Evolutionary conservation across 768 basidiomycete genomes (phyloP), one percentile per base, ranked within the genome.

Genomic region (Trametes sanguinea): DNA sequence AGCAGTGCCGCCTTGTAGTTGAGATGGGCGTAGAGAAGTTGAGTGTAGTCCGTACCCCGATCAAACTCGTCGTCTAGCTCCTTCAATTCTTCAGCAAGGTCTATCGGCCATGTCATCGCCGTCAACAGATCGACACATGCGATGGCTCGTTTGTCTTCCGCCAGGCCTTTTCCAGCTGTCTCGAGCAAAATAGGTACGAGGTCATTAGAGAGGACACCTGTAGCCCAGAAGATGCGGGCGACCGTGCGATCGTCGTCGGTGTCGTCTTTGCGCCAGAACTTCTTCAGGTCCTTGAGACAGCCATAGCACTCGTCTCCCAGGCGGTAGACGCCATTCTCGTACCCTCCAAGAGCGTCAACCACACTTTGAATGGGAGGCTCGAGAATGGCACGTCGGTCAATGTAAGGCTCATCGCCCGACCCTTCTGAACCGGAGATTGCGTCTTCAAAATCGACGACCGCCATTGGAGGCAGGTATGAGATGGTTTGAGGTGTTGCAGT

Each of bases 51-150:
- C 14, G 92, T 85, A 16, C 88, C 85, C 62, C 83, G 85, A 74
- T 92, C 91, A 17, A 85, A 67, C 42, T 89, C 91, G 46, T 94
- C 91, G 71, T 90, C 88, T 56, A 98, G 85, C 70, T 98, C 97
- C 68, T 90, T 91, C 65, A 99, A 80, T 75, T 98, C 97, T 69
- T 93, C 91, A 0, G 94, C 91, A 64, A 98, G 80, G 74, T 98
- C 93, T 56, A 99, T 96, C 0, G 97, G 97, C 97, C 97, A 99
- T 1, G 96, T 98, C 92, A 99, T 92, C 0, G 95, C 95, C 0
- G 94, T 92, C 72, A 98, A 88, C 27, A 99, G 79, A 72, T 98
- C 97, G 7, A 87, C 88, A 65, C 88, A 90, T 0, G 88, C 85
- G 30, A 96, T 83, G 0, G 92, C 93, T 51, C 91, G 81, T 67